phyloP scores from a whole-genome alignment of 75 land plant genomes.

The Adiantum capillusveneris region DNA sequence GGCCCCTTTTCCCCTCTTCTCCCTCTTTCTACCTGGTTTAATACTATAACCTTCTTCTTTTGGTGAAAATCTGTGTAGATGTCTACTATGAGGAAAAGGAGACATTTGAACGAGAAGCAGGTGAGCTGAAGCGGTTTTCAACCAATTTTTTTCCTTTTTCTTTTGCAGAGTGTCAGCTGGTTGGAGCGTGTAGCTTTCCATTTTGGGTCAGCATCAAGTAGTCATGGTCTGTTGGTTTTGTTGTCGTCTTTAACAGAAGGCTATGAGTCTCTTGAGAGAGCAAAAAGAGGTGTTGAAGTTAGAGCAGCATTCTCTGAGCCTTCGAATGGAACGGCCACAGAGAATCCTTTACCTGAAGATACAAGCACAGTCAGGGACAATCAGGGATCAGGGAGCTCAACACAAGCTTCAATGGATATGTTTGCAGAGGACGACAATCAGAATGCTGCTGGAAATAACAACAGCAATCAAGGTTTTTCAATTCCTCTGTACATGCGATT shows the following conservation, averaged over 20 bases:
- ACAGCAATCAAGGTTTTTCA: not conserved
- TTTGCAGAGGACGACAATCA: constrained; percentile 28
- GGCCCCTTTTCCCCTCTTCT: too few relatives aligned
- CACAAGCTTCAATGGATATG: constrained; percentile 13
- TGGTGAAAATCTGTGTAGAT: constrained; percentile 44
- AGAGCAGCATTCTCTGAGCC: not conserved
- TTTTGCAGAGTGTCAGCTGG: too few relatives aligned
- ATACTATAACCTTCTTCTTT: too few relatives aligned
- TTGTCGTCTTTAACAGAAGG: constrained; percentile 16
- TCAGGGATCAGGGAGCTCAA: constrained; percentile 6
- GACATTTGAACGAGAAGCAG: constrained; percentile 80
- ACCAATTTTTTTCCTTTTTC: too few relatives aligned
- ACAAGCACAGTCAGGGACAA: not conserved
- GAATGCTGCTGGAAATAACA: not conserved
- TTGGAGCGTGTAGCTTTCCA: too few relatives aligned
- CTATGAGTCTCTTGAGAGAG: constrained; percentile 21
- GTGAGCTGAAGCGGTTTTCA: constrained; percentile 18
- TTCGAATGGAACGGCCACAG: not conserved
- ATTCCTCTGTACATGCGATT: too few relatives aligned
- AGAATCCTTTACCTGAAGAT: not conserved
- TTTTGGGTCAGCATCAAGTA: too few relatives aligned
- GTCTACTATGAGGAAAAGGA: constrained; percentile 74
- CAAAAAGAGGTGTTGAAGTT: constrained; percentile 11
- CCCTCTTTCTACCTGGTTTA: too few relatives aligned
- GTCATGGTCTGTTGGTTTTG: not conserved